Conservation (phyloP, 371 early-diverging fungal genomes). For the Rhizopus stolonifer region DNA sequence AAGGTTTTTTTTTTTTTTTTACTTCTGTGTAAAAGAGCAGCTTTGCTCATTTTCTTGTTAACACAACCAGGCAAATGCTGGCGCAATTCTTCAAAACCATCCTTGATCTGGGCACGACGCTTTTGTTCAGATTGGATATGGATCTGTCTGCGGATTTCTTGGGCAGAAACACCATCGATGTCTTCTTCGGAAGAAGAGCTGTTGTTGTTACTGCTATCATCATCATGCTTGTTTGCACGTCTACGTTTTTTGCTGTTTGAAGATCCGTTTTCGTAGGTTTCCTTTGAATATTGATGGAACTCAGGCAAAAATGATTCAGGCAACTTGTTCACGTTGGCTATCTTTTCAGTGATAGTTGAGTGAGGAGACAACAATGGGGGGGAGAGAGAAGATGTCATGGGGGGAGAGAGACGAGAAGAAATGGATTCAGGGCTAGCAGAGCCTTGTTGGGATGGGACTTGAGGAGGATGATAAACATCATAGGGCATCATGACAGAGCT, state of each 20-base stretch:
- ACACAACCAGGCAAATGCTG: constrained; percentile 54
- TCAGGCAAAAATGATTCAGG: constrained; percentile 52
- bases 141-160: constrained; percentile 56
- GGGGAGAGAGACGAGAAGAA: constrained; percentile 35
- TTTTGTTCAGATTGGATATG: constrained; percentile 66
- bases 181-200: constrained; percentile 27
- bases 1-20: constrained; percentile 25
- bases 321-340: constrained; percentile 46
- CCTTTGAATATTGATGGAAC: constrained; percentile 52
- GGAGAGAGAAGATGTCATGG: constrained; percentile 17
- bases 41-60: constrained; percentile 61
- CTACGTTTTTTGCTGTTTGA: constrained; percentile 38
- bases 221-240: constrained; percentile 26
- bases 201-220: constrained; percentile 7
- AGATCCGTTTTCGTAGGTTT: constrained; percentile 50
- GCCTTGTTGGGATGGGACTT: constrained; percentile 11
- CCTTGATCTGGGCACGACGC: constrained; percentile 61
- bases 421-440: constrained; percentile 34
- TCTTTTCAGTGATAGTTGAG: constrained; percentile 37
- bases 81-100: constrained; percentile 59
- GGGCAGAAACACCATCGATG: constrained; percentile 34
- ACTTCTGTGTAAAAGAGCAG: constrained; percentile 54
- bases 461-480: constrained; percentile 19
- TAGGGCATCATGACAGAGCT: constrained; percentile 22
- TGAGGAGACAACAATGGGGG: constrained; percentile 21